Evolutionary conservation across 2,329 filamentous ascomycete genomes (phyloP), one percentile per base, ranked within the genome.

Genomic region (Periglandula ipomoeae): DNA sequence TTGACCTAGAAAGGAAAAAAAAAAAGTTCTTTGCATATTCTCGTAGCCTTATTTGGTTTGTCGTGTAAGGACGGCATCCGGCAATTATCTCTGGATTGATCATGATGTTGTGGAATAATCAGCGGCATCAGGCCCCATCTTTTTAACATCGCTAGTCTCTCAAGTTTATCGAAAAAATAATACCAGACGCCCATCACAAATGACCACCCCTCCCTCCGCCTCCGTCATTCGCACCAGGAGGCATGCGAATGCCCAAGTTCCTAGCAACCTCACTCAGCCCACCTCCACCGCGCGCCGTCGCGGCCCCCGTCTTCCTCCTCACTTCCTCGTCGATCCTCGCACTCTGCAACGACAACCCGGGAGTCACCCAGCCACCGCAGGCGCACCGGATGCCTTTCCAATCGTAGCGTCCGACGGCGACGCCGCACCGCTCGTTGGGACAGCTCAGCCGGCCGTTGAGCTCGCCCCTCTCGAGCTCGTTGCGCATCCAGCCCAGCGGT

Each of bases 311-410:
- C 50, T 55, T 58, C 53, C 56, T 59, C 39, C 63, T 59, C 30
- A 60, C 56, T 23, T 72, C 66, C 60, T 94, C 84, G 64, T 97
- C 93, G 34, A 96, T 84, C 57, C 83, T 83, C 47, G 85, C 84
- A 65, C 84, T 87, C 47, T 89, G 84, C 52, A 97, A 72, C 52
- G 86, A 91, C 63, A 98, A 93, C 1, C 86, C 90, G 8, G 93
- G 91, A 45, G 89, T 87, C 20, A 96, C 77, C 91, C 93, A 97
- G 53, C 84, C 81, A 34, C 85, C 82, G 65, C 93, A 98, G 61
- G 82, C 93, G 70, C 93, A 98, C 64, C 82, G 83, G 75, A 96
- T 85, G 13, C 93, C 93, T 64, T 94, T 89, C 93, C 93, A 98
- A 46, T 91, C 87, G 62, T 96, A 98, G 58, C 93, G 87, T 35